Base-by-base conservation (phyloP, 1,139 yeast species). In the Saccharomyces pastorianus region DNA sequence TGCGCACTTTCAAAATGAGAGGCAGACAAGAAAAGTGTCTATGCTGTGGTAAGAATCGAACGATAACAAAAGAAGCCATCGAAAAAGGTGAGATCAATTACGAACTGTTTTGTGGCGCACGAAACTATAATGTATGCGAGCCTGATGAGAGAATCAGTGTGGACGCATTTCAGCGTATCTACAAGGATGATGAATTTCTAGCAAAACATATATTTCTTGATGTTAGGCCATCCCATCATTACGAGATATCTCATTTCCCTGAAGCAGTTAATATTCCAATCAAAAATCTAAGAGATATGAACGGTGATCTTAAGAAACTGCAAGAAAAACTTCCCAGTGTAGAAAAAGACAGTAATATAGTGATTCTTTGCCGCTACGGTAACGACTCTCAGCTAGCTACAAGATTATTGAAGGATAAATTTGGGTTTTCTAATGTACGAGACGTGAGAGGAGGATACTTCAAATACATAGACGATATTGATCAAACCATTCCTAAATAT, bases 371-470 rank as follows among this genome's bases (percentile, higher is more conserved):
- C 69, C 78, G 98, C 44, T 84, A 76, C 66, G 99, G 99, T 5
- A 90, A 89, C 67, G 98, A 93, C 67, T 91, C 98, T 0, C 93
- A 88, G 64, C 70, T 82, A 20, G 96, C 96, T 0, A 83, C 88
- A 0, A 71, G 75, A 56, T 71, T 76, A 50, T 69, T 93, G 50
- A 73, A 76, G 50, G 81, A 79, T 13, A 71, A 75, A 4, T 72
- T 79, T 54, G 82, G 82, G 0, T 71, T 78, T 26, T 55, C 65
- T 0, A 72, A 81, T 14, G 89, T 80, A 0, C 76, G 73, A 55
- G 97, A 93, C 66, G 75, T 93, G 5, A 73, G 69, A 13, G 98
- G 98, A 1, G 99, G 99, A 0, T 72, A 90, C 34, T 75, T 78
- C 56, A 77, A 75, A 61, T 93, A 96, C 89, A 78, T 87, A 53